Evolutionary conservation across 169 alveolate species (phyloP), one percentile per base, ranked within the genome.

Genomic region (Plasmodium gallinaceum): DNA sequence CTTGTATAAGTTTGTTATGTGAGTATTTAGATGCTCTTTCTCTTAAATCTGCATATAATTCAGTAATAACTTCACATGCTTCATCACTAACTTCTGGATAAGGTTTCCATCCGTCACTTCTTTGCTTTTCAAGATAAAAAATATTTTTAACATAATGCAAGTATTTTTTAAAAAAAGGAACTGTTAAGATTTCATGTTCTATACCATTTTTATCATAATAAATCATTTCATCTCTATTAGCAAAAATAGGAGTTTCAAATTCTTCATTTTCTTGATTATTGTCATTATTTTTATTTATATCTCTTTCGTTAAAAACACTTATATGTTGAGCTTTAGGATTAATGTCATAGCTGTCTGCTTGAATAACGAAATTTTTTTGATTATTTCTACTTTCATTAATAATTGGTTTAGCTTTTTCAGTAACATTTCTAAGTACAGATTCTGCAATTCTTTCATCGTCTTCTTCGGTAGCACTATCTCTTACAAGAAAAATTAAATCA

Each of bases 401-500:
- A 4, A 93, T 74, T 16, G 93, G 94, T 92, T 74, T 93, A 37
- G 96, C 85, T 54, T 93, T 93, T 76, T 92, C 95, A n/a, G 96
- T 93, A 12, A 93, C 80, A 60, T 93, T 93, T 86, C 96, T 86
- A 24, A 93, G 68, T 10, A 93, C 93, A 12, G 96, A 94, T 43
- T 93, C 96, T 5, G 96, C 95, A 20, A 93, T 91, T 70, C 95
- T 66, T 54, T 93, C 95, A 78, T 94, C 96, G 68, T 92, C 94
- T 20, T 72, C 68, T 74, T 94, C 96, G n/a, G 94, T 90, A 42
- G 93, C 91, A 61, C 93, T 91, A 65, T 94, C 96, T 43, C 94
- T 58, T 39, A 98, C 96, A 20, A 98, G 93, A 88, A 97, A 98
- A 14, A 98, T 94, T 62, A 98, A 88, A 92, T 98, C 99, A 93